These are phyloP conservation scores for Plectosphaerella cucumerina DNA, from an alignment of 2,329 filamentous ascomycete genomes.

Conservation along the genomic window DNA sequence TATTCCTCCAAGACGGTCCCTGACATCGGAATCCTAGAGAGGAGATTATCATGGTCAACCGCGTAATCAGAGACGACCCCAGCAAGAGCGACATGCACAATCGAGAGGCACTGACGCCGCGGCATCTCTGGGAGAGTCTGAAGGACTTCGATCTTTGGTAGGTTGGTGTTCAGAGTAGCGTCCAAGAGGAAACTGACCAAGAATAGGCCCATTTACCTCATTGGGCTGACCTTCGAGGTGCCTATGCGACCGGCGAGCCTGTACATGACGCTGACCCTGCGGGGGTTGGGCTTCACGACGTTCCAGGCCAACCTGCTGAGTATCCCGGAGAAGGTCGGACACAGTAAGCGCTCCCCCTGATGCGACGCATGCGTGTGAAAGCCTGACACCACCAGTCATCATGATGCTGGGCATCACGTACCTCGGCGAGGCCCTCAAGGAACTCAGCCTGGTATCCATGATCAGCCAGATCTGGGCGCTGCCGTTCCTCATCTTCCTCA, in stretches of 20 bases:
- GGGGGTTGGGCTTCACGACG: slow-evolving; percentile 52
- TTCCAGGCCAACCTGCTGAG: slow-evolving; percentile 61
- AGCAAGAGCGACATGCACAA: slow-evolving; percentile 59
- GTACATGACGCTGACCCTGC: slow-evolving; percentile 58
- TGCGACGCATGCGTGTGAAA: background rate
- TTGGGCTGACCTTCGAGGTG: slow-evolving; percentile 51
- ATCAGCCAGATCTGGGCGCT: slow-evolving; percentile 54
- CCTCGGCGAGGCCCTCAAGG: slow-evolving; percentile 39
- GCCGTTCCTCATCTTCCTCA: slow-evolving; percentile 50
- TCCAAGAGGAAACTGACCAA: slow-evolving; percentile 10
- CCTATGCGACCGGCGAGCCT: slow-evolving; percentile 42
- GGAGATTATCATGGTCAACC: slow-evolving; percentile 57
- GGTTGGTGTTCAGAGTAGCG: background rate
- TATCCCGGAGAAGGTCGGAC: slow-evolving; percentile 44
- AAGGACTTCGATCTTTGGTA: slow-evolving; percentile 43
- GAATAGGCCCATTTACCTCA: slow-evolving; percentile 38
- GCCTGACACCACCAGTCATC: background rate
- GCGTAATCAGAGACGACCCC: slow-evolving; percentile 55
- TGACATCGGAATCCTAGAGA: slow-evolving; percentile 29
- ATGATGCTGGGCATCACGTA: slow-evolving; percentile 35
- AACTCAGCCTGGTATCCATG: slow-evolving; percentile 42
- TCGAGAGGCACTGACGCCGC: slow-evolving; percentile 47
- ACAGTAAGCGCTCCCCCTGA: slow-evolving; percentile 15
- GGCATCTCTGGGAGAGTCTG: slow-evolving; percentile 45
- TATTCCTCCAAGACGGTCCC: background rate